These are phyloP conservation scores for Russula abietina DNA, from an alignment of 768 basidiomycete species.

Conservation along the genomic window DNA sequence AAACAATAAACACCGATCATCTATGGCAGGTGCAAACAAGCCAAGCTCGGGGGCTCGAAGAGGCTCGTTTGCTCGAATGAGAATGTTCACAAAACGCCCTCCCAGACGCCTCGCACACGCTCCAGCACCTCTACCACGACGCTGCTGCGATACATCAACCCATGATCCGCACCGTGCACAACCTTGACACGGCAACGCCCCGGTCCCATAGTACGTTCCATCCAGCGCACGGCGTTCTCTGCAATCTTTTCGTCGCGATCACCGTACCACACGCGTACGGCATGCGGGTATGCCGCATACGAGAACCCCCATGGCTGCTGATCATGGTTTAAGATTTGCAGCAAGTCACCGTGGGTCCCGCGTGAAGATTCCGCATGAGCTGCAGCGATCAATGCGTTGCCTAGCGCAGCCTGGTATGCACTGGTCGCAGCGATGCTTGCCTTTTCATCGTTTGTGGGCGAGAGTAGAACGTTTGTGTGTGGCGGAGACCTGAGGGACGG, in stretches of 20 bases:
- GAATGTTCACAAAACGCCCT: conserved; percentile 14
- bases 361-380: conserved; percentile 92
- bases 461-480: conserved; percentile 39
- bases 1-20: neutral
- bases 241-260: conserved; percentile 91
- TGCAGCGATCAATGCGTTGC: conserved; percentile 85
- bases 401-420: conserved; percentile 65
- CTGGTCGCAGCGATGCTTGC: conserved; percentile 32
- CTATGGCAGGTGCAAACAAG: neutral
- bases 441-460: conserved; percentile 25
- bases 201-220: conserved; percentile 77
- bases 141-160: conserved; percentile 84
- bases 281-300: conserved; percentile 71
- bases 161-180: conserved; percentile 85
- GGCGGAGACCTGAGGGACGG: conserved; percentile 48
- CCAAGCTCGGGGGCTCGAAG: neutral
- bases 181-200: conserved; percentile 74
- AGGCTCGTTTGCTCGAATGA: neutral
- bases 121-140: conserved; percentile 86
- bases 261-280: conserved; percentile 86
- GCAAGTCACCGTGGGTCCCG: conserved; percentile 84
- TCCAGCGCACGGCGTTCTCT: conserved; percentile 86
- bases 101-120: conserved; percentile 47
- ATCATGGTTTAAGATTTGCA: conserved; percentile 89
- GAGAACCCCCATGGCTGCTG: conserved; percentile 87